Base-by-base conservation (phyloP, 495 filamentous ascomycete species). In the Cercophora samala region DNA sequence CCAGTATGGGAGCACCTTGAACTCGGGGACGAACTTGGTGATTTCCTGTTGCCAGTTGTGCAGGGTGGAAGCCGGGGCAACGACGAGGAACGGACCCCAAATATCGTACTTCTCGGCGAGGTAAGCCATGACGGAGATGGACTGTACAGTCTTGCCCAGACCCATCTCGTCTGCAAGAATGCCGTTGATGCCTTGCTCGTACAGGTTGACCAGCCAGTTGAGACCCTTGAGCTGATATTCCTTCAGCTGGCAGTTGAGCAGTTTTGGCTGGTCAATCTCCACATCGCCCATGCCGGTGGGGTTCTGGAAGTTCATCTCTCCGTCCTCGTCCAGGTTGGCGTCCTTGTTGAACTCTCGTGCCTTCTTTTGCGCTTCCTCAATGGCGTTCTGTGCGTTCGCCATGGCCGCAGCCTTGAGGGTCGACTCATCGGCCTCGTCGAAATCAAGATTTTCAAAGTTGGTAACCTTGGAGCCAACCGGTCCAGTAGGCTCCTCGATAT, bases 21-120 rank as follows among this genome's bases (percentile, higher is more conserved):
- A 87, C 63, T 91, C 84, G 1, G 95, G 95, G 4, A 99, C 93
- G 77, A 99, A 99, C 71, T 84, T 90, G 52, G 91, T 84, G 72
- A 99, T 97, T 78, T 99, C 95, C 79, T 99, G 95, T 76, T 98
- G 93, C 95, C 95, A 99, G 71, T 99, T 99, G 87, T 99, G 95
- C 37, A 99, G 82, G 5, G 95, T 99, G 0, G 94, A 97, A 3
- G 95, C 91, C 1, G 95, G 95, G 5, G 95, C 96, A 72, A 99
- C 94, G 71, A 99, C 95, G 55, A 99, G 79, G 84, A 97, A 99
- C 1, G 95, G 95, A 37, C 95, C 95, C 95, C 95, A 99, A 74
- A 99, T 97, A 70, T 96, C 93, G 81, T 99, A 91, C 66, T 90
- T 89, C 78, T 99, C 96, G 11, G 95, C 95, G 21, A 99, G 89